A percentile compares a stretch with the other conserved stretches of the same genome.
phyloP scores from a whole-genome alignment of 1,284 basidiomycete genomes.

The Irpex sp. region DNA sequence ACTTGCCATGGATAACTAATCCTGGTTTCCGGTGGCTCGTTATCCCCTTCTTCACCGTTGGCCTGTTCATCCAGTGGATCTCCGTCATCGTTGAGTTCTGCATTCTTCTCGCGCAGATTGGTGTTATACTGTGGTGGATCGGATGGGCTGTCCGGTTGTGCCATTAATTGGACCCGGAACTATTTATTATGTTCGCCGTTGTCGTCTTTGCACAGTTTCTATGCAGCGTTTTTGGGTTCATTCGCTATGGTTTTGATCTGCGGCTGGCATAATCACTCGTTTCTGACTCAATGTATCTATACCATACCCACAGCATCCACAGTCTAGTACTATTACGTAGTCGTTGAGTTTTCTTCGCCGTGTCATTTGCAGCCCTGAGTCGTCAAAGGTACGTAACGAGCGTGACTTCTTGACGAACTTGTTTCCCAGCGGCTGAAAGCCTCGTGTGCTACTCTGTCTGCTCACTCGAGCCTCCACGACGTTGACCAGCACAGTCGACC shows the following conservation, averaged over 20 bases:
- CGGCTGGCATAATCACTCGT: neutral
- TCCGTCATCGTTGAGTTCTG: slow-evolving; percentile 52
- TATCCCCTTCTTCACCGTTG: slow-evolving; percentile 56
- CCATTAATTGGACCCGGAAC: slow-evolving; percentile 24
- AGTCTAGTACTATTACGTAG: too few species aligned
- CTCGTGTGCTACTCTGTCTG: too few species aligned
- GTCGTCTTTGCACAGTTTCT: too few species aligned
- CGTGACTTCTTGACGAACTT: too few species aligned
- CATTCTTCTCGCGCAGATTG: slow-evolving; percentile 52
- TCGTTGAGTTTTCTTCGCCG: neutral
- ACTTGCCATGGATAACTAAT: slow-evolving; percentile 52
- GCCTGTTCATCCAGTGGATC: slow-evolving; percentile 59
- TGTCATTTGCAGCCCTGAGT: neutral
- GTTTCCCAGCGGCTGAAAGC: too few species aligned
- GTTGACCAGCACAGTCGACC: too few species aligned
- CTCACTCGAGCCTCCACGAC: too few species aligned
- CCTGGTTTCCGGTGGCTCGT: slow-evolving; percentile 56
- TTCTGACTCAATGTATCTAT: neutral
- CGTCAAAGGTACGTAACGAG: too few species aligned
- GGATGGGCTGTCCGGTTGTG: slow-evolving; percentile 61
- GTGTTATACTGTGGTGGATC: slow-evolving; percentile 63
- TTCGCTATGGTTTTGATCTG: too few species aligned
- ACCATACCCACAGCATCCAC: neutral
- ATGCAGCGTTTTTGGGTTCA: too few species aligned
- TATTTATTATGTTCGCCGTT: neutral